Base-by-base conservation (phyloP, 345 rosid species). In the Salix udensis region DNA sequence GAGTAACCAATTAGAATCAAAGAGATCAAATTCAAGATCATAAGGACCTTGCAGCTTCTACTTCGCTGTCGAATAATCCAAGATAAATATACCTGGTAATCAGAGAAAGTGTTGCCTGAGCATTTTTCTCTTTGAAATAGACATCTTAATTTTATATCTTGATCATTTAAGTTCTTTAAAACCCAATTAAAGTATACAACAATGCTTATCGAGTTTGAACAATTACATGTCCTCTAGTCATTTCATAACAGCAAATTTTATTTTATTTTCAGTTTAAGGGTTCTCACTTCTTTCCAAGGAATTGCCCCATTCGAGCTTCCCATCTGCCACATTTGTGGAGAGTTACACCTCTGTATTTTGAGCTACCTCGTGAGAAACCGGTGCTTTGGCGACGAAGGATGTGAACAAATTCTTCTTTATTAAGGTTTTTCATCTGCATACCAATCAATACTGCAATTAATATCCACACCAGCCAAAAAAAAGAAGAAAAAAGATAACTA, bases 11-110 rank as follows among this genome's bases (percentile, higher is more conserved):
- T 15, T 19, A 71, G 8, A 30, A 65, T 11, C 5, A 6, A 36
- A 64, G 75, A 75, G 78, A 81, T 69, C 83, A 81, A 73, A 85
- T 78, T 81, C 79, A 78, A 82, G 86, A 88, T 91, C 91, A 86
- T 79, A 78, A 86, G 84, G 91, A 91, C 97, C 97, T 94, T 87
- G 96, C 98, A 88, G 97, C 98, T 87, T 90, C 94, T 84, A 88
- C 96, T 89, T 94, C 93, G 80, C 84, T 91, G 92, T 89, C 89
- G 93, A 94, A 94, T 79, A 92, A 89, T 89, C 94, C 97, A 84
- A 94, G 98, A 86, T 94, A 94, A 18, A 88, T 84, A 94, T 89
- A 89, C 97, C 98, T 94, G 96, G 10, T 48, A 21, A 46, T 36
- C 37, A 66, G 53, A 66, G 65, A 72, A 67, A 65, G 18, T 15